A percentile compares a stretch with the other conserved stretches of the same genome.
These are phyloP conservation scores for Crucibulum laeve DNA, from an alignment of 768 basidiomycete genomes.

Conservation along the genomic window DNA sequence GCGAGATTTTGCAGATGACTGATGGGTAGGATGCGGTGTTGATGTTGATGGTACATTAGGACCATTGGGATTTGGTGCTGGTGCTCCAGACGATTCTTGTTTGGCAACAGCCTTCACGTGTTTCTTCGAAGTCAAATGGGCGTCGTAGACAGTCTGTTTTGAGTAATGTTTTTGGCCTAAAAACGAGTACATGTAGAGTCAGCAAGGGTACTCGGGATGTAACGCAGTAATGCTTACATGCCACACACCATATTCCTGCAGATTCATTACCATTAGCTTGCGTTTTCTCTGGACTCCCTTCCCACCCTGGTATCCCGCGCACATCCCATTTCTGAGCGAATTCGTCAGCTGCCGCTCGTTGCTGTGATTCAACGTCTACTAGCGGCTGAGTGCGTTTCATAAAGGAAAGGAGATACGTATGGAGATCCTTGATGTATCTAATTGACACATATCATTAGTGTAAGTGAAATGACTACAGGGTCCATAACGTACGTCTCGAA, in stretches of 20 bases:
- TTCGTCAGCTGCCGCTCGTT: conserved; percentile 57
- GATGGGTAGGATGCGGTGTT: conserved; percentile 17
- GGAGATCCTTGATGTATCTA: conserved; percentile 82
- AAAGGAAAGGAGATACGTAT: conserved; percentile 84
- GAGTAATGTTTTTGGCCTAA: conserved; percentile 92
- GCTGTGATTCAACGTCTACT: conserved; percentile 65
- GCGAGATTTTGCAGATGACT: conserved; percentile 43
- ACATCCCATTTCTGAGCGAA: conserved; percentile 82
- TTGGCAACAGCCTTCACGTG: conserved; percentile 88
- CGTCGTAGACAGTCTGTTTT: conserved; percentile 97
- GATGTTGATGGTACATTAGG: conserved; percentile 20
- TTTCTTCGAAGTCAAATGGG: conserved; percentile 93
- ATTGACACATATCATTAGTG: conserved; percentile 5
- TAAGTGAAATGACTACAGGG: conserved; percentile 2
- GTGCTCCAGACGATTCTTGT: conserved; percentile 46
- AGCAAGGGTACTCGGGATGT: background rate
- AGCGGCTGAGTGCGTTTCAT: conserved; percentile 82
- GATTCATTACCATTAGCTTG: conserved; percentile 37
- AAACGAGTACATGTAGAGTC: background rate
- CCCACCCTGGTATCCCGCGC: conserved; percentile 76
- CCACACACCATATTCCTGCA: conserved; percentile 88
- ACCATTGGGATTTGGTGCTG: conserved; percentile 59
- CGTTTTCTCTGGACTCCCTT: conserved; percentile 42
- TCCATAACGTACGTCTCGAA: conserved; percentile 63
- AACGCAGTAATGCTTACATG: conserved; percentile 56